Conservation (phyloP, 129 eudicot genomes). For the Flaveria trinervia region DNA sequence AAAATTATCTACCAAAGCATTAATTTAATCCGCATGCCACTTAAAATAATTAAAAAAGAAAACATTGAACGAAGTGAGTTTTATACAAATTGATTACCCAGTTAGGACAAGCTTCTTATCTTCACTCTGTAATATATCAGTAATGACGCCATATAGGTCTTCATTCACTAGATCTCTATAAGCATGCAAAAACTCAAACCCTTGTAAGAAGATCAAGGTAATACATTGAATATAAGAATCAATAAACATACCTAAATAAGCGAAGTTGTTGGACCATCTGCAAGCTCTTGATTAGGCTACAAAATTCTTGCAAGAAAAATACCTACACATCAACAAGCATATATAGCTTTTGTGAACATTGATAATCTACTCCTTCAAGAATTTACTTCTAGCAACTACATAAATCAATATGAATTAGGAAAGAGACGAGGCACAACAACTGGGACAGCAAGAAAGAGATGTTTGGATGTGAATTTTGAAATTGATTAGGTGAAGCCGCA, state of each 20-base stretch:
- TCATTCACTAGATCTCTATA: conserved; percentile 86
- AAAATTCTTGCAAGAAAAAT: conserved; percentile 85
- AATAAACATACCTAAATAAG: conserved; percentile 60
- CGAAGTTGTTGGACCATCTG: conserved; percentile 83
- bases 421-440: conserved; percentile 13
- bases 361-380: background rate
- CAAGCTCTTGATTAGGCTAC: conserved; percentile 82
- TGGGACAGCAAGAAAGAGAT: background rate
- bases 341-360: conserved; percentile 2
- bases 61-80: conserved; percentile 1
- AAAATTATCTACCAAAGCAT: conserved; percentile 29
- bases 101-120: conserved; percentile 82
- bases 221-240: background rate
- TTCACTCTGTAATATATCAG: conserved; percentile 69
- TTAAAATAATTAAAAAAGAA: background rate
- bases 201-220: conserved; percentile 15
- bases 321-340: conserved; percentile 45
- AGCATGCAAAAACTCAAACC: conserved; percentile 20
- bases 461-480: background rate
- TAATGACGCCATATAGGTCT: conserved; percentile 75
- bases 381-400: background rate
- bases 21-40: conserved; percentile 19
- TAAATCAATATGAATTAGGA: background rate
- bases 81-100: conserved; percentile 57
- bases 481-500: background rate